phyloP scores from a whole-genome alignment of 2,329 filamentous ascomycete species.

The Fusarium newnesense region DNA sequence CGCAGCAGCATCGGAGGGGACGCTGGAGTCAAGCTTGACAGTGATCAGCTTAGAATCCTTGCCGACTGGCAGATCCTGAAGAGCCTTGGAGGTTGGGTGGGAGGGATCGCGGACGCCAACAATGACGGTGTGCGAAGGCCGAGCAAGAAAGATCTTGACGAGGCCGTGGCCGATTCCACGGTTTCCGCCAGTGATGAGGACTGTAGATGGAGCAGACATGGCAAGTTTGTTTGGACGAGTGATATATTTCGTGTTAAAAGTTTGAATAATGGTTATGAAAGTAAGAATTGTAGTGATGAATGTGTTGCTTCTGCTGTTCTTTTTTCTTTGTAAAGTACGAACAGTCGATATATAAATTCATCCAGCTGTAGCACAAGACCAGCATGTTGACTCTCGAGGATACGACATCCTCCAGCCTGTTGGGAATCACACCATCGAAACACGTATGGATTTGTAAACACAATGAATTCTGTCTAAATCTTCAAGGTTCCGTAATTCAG shows the following conservation, averaged over 20 bases:
- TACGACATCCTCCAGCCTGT: neutral
- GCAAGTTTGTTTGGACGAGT: neutral
- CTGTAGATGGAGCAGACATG: neutral
- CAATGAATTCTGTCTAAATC: accelerated
- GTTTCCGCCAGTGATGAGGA: conserved; percentile 5
- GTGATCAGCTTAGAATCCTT: neutral
- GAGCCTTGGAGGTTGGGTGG: neutral
- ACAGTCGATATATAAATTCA: accelerated
- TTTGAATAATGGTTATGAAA: accelerated
- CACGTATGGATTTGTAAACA: neutral
- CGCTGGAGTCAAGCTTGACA: neutral
- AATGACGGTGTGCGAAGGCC: neutral
- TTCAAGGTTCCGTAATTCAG: accelerated
- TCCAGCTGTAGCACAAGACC: accelerated
- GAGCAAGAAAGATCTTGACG: neutral
- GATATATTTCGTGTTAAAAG: too few relatives aligned
- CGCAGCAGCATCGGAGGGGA: neutral
- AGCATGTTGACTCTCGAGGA: accelerated
- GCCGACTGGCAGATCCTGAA: neutral
- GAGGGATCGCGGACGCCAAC: neutral
- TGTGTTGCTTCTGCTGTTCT: accelerated
- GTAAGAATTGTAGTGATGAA: neutral
- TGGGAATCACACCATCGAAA: accelerated
- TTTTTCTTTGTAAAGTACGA: neutral
- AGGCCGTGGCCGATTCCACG: neutral